Conservation (phyloP, 2,329 filamentous ascomycete genomes). For the Peltaster fructicola region DNA sequence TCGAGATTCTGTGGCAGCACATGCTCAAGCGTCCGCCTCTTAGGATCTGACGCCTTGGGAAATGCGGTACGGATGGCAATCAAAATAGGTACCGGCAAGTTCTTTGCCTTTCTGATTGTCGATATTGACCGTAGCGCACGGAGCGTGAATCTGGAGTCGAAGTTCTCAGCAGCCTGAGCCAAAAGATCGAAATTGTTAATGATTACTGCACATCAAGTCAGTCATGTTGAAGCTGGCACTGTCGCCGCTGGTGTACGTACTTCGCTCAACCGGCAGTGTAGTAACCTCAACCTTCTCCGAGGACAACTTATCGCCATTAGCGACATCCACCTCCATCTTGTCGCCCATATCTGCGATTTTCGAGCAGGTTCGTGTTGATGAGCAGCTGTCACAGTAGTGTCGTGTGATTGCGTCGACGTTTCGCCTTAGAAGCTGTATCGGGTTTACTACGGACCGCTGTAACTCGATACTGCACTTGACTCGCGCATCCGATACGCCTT, state of each 20-base stretch:
- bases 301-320: slow-evolving; percentile 23
- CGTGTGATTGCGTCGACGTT: too few species aligned
- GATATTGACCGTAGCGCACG: slow-evolving; percentile 90
- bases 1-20: slow-evolving; percentile 12
- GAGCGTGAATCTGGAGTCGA: slow-evolving; percentile 88
- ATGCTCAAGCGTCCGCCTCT: slow-evolving; percentile 16
- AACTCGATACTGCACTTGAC: too few species aligned
- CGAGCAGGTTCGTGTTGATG: too few species aligned
- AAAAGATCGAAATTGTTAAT: slow-evolving; percentile 84
- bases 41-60: slow-evolving; percentile 14
- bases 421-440: too few species aligned
- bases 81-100: slow-evolving; percentile 17
- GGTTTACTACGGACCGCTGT: too few species aligned
- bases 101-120: slow-evolving; percentile 67
- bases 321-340: slow-evolving; percentile 28
- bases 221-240: too few species aligned
- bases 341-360: too few species aligned
- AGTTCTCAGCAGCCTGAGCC: slow-evolving; percentile 78
- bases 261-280: slow-evolving; percentile 16
- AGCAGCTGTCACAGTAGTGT: too few species aligned
- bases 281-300: slow-evolving; percentile 23
- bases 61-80: slow-evolving; percentile 18
- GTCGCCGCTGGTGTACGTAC: slow-evolving; percentile 10
- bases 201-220: slow-evolving; percentile 48
- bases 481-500: too few species aligned